Base-by-base conservation (phyloP, 352 stramenopile genomes). In the Phytophthora uliginosa region DNA sequence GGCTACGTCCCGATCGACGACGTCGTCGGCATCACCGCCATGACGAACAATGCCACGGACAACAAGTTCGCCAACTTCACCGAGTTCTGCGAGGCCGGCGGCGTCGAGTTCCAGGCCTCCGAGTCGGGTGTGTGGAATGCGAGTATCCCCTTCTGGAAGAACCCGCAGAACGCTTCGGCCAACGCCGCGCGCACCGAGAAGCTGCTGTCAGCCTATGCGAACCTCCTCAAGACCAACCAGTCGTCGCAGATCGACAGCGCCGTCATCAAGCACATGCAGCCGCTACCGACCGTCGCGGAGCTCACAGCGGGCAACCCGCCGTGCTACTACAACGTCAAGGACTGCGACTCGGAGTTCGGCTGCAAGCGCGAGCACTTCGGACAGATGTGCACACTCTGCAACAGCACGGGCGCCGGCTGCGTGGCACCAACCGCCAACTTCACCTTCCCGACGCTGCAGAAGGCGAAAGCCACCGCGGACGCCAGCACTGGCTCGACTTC, bases 1-100 rank as follows among this genome's bases (percentile, higher is more conserved):
- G 86, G 88, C 22, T 94, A 84, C 68, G 77, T 95, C 8, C 66
- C 77, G 15, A 82, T 95, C 50, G 88, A 95, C 51, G 88, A 95
- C 67, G 61, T 94, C 22, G 88, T 95, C 3, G 86, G 86, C 53
- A 95, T 95, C 76, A 93, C 88, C 2, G 66, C 63, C 40, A 84
- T 93, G 66, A 68, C 57, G 2, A 81, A 90, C 66, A 53, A 74
- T 26, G 52, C 48, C 4, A 86, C 77, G 0, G 72, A 60, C 15
- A 59, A 55, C 12, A 78, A 66, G 56, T 94, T 90, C 75, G 50
- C 55, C 24, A 88, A 93, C 76, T 93, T 89, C 53, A 73, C 71
- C n/a, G 77, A 92, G 65, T 95, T 92, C 55, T 95, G 86, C 59
- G 53, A 82, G 31, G 83, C 71, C 47, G 83, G 85, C 6, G 72